Evolutionary conservation across 2,329 filamentous ascomycete species (phyloP).

Genomic region (Delphinella strobiligena): DNA sequence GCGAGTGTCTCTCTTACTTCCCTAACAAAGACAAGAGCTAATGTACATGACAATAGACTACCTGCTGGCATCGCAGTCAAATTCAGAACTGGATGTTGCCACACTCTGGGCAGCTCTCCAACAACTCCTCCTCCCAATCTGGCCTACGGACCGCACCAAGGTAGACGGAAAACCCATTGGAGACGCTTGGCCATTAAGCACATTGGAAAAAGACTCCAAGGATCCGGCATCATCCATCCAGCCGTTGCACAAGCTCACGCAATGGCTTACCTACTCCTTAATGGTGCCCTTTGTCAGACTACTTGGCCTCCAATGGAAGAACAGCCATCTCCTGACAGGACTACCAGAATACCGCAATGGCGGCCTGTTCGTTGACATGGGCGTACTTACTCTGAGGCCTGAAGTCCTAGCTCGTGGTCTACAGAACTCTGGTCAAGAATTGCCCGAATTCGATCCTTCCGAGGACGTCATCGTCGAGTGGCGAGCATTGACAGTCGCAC

Average conservation of each 20-base stretch:
- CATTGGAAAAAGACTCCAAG: slow-evolving; percentile 9
- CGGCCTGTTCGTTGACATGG: slow-evolving; percentile 60
- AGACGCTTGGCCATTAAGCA: slow-evolving; percentile 71
- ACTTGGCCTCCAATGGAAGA: slow-evolving; percentile 40
- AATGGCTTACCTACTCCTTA: slow-evolving; percentile 81
- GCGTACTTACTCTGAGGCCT: slow-evolving; percentile 39
- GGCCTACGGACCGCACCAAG: slow-evolving; percentile 69
- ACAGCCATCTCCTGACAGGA: slow-evolving; percentile 58
- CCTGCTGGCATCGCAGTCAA: slow-evolving; percentile 70
- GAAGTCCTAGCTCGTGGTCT: slow-evolving; percentile 42
- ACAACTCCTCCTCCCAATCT: slow-evolving; percentile 69
- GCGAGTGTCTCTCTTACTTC: slow-evolving; percentile 37
- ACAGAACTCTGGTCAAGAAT: slow-evolving; percentile 49
- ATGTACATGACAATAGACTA: slow-evolving; percentile 51
- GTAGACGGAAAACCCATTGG: slow-evolving; percentile 74
- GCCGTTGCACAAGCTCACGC: slow-evolving; percentile 56
- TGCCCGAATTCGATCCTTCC: slow-evolving; percentile 54
- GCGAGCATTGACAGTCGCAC: slow-evolving; percentile 57
- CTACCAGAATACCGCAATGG: slow-evolving; percentile 82
- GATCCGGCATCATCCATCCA: slow-evolving; percentile 56
- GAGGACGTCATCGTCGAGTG: slow-evolving; percentile 66
- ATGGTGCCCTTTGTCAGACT: slow-evolving; percentile 56
- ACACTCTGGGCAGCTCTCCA: slow-evolving; percentile 80
- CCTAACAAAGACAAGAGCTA: background rate
- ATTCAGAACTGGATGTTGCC: slow-evolving; percentile 70